Evolutionary conservation across 331 rosid species (phyloP).

Genomic region (Pyrus hybrid): DNA sequence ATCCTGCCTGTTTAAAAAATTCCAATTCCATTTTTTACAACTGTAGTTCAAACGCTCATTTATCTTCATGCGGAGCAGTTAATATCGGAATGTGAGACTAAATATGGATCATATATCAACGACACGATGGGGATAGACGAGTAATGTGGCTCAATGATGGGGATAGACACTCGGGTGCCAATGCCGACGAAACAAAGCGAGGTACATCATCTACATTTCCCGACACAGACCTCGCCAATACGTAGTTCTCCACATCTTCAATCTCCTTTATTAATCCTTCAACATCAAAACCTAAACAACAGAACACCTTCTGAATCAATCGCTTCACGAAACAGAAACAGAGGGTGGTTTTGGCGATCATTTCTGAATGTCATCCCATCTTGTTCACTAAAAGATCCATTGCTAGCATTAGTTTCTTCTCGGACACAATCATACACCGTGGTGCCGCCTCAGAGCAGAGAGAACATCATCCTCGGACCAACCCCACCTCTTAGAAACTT

Average conservation of each 20-base stretch:
- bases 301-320: background rate
- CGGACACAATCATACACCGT: background rate
- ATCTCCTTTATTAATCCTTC: background rate
- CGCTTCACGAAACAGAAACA: background rate
- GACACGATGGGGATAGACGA: no score
- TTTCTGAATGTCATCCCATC: background rate
- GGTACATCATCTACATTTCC: background rate
- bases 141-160: no score
- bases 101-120: no score
- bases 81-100: no score
- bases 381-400: background rate
- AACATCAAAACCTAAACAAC: background rate
- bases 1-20: no score
- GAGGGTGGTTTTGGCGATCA: background rate
- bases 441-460: no score
- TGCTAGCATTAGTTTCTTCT: background rate
- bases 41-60: no score
- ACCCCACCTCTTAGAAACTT: no score
- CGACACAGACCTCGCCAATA: background rate
- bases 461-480: no score
- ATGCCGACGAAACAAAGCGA: background rate
- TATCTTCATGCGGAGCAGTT: no score
- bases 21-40: no score
- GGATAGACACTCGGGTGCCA: no score
- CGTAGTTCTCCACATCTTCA: background rate